phyloP scores from a whole-genome alignment of 495 filamentous ascomycete genomes.

The Penicillium ochrochloron region DNA sequence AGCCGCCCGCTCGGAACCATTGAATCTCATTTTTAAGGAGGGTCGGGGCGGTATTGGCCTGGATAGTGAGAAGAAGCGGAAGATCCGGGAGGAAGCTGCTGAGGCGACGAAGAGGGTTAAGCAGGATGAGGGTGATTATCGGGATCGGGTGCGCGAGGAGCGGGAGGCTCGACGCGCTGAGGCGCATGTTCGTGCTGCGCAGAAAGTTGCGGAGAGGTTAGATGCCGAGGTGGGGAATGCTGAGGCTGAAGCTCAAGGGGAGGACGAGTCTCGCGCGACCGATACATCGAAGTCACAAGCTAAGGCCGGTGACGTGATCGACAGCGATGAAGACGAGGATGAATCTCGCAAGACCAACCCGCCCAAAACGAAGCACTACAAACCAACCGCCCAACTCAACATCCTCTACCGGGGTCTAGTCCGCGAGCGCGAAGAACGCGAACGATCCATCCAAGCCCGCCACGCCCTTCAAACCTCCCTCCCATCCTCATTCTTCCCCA shows the following conservation, averaged over 20 bases:
- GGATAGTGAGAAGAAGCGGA: slow-evolving; percentile 80
- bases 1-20: slow-evolving; percentile 64
- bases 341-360: slow-evolving; percentile 13
- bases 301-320: not conserved
- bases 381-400: slow-evolving; percentile 65
- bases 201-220: slow-evolving; percentile 80
- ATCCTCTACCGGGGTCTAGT: slow-evolving; percentile 81
- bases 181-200: slow-evolving; percentile 69
- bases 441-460: slow-evolving; percentile 68
- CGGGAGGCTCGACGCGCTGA: slow-evolving; percentile 72
- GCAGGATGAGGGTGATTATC: slow-evolving; percentile 72
- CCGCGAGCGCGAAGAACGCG: slow-evolving; percentile 67
- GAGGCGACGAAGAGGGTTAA: slow-evolving; percentile 65
- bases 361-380: slow-evolving; percentile 39
- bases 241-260: slow-evolving; percentile 3
- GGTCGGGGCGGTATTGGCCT: slow-evolving; percentile 85
- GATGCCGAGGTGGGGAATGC: slow-evolving; percentile 52
- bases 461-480: slow-evolving; percentile 72
- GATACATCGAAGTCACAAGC: slow-evolving; percentile 8
- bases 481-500: slow-evolving; percentile 48
- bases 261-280: slow-evolving; percentile 30
- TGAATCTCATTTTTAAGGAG: slow-evolving; percentile 73
- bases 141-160: slow-evolving; percentile 73
- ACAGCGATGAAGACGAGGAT: slow-evolving; percentile 18
- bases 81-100: slow-evolving; percentile 68